phyloP scores from a whole-genome alignment of 805 yeast species.

The Candida cerambycidarum region DNA sequence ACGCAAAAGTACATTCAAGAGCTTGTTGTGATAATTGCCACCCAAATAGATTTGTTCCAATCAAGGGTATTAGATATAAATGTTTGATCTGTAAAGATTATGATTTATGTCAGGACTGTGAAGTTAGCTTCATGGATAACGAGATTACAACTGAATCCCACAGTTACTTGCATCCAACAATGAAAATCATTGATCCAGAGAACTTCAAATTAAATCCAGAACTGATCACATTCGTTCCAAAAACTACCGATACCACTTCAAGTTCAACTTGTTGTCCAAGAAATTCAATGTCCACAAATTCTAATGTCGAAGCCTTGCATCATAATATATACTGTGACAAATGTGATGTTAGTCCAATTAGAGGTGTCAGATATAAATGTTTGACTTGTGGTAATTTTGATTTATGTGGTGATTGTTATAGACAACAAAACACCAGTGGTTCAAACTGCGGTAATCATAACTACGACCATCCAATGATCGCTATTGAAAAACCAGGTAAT shows the following conservation, averaged over 20 bases:
- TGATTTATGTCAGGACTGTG: constrained; percentile 49
- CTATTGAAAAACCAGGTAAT: neutral
- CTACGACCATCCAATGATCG: constrained; percentile 10
- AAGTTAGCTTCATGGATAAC: constrained; percentile 14
- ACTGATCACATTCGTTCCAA: constrained; percentile 8
- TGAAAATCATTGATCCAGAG: constrained; percentile 24
- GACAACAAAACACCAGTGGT: constrained; percentile 6
- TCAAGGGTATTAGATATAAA: constrained; percentile 48
- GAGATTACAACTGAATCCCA: constrained; percentile 19
- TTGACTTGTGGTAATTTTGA: constrained; percentile 53
- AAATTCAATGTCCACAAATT: neutral
- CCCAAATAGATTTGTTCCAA: constrained; percentile 31
- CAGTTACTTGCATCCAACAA: constrained; percentile 27
- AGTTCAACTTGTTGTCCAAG: neutral
- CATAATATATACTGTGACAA: constrained; percentile 32
- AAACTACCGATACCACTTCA: neutral
- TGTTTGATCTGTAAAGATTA: constrained; percentile 54
- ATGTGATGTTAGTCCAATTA: constrained; percentile 34
- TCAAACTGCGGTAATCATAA: constrained; percentile 8
- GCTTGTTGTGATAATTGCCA: constrained; percentile 38
- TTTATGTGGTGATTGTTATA: constrained; percentile 42
- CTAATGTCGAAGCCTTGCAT: constrained; percentile 19
- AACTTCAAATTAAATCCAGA: constrained; percentile 7
- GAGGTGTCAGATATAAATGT: constrained; percentile 52
- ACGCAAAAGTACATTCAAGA: constrained; percentile 20